Evolutionary conservation across 2,329 filamentous ascomycete genomes (phyloP).

Genomic region (Pestalotiopsis sp.): DNA sequence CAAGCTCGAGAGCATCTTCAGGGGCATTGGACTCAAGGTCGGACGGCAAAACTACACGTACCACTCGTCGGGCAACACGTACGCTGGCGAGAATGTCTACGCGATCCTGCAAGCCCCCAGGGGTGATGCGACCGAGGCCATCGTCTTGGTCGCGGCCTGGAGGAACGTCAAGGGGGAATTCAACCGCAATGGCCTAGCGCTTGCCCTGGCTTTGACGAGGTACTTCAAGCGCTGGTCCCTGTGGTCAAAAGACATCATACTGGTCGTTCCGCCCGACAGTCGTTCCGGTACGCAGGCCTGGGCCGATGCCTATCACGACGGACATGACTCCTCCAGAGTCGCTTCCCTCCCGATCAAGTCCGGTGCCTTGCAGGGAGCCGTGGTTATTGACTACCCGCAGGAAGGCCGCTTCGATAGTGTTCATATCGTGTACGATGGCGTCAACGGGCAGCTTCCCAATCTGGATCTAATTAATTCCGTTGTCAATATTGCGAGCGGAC

Average conservation of each 20-base stretch:
- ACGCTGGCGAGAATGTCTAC: conserved; percentile 87
- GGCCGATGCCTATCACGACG: conserved; percentile 97
- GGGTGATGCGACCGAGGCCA: conserved; percentile 94
- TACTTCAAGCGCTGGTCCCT: conserved; percentile 98
- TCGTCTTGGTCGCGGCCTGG: conserved; percentile 91
- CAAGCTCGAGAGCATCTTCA: conserved; percentile 75
- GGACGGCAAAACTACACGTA: conserved; percentile 89
- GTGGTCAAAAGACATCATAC: conserved; percentile 98
- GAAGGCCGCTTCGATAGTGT: conserved; percentile 84
- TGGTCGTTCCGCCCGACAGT: conserved; percentile 87
- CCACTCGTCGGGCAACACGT: conserved; percentile 71
- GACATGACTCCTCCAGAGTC: conserved; percentile 72
- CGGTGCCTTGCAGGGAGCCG: conserved; percentile 86
- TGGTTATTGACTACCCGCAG: conserved; percentile 92
- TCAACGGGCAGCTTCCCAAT: conserved; percentile 94
- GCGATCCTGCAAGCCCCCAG: conserved; percentile 90
- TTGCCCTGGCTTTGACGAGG: conserved; percentile 83
- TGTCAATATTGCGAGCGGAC: conserved; percentile 81
- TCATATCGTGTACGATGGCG: conserved; percentile 91
- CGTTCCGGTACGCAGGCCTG: conserved; percentile 90
- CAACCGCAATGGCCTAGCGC: conserved; percentile 85
- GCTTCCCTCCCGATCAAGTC: conserved; percentile 85
- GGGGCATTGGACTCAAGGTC: conserved; percentile 80
- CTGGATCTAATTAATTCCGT: conserved; percentile 95
- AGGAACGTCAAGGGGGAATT: conserved; percentile 76